Base-by-base conservation (phyloP, 2,329 filamentous ascomycete species). In the Apiospora sp. region DNA sequence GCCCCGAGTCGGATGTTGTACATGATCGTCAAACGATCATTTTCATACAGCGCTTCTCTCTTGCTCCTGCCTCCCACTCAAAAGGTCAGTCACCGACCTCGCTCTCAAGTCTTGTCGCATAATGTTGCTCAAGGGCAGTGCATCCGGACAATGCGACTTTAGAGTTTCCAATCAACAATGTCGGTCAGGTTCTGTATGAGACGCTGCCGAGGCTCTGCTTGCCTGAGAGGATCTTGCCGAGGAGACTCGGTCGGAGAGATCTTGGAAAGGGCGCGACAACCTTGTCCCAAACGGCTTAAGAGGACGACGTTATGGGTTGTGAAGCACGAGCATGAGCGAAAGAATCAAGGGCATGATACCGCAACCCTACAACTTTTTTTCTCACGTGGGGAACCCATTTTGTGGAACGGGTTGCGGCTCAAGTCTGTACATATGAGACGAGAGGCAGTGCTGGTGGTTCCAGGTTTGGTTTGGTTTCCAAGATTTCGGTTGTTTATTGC, bases 381-480 rank as follows among this genome's bases (percentile, higher is more conserved):
- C 37, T 64, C 58, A 64, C 58, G 58, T 64, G 58, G 58, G 58
- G 58, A 64, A 64, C 34, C 58, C 58, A n/a, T 64, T 64, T 41
- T 64, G 34, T 64, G 58, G 58, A 64, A 64, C 58, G 22, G 58
- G 58, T 64, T 64, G 58, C 12, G 58, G 58, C 58, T 64, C 58
- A 64, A 64, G 58, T 64, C 58, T 41, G 34, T 41, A 64, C 58
- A 41, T 41, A 64, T 41, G 58, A 64, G 58, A 64, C 58, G 58
- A 41, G 58, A 41, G 58, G 58, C 58, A 64, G 58, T 64, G 58
- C 34, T 64, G 58, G 58, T 64, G 58, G 58, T 64, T 64, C 58
- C 58, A 64, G 58, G 58, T 64, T 64, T 64, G 58, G 58, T 64
- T 64, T 64, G 58, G 58, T 64, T 64, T 64, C 34, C 34, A 64